Evolutionary conservation across 2,329 filamentous ascomycete genomes (phyloP), one percentile per base, ranked within the genome.

Genomic region (Talaromyces sp.): DNA sequence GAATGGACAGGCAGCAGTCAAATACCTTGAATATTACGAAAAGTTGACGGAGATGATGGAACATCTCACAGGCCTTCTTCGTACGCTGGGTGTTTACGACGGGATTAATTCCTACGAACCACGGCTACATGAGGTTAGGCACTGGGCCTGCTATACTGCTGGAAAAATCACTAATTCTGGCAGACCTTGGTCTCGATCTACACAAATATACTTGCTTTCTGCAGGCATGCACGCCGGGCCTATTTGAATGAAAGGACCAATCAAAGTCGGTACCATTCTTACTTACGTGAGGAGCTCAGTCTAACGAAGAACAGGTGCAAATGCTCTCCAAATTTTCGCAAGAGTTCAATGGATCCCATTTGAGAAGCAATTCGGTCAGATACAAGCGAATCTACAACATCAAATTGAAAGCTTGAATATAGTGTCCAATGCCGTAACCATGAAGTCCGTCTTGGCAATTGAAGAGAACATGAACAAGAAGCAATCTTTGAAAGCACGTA

Each of bases 1-100:
- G 8, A n/a, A 17, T 2, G n/a, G 35, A 41, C 33, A 60, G 59
- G 43, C 51, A 5, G 59, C 59, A 17, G 46, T 60, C 21, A 61
- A 45, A 17, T 59, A 59, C 10, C 21, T 59, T 3, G 53, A 56
- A 36, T 61, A 61, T 36, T 61, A 59, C 22, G 57, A 59, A 11
- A 61, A 59, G 36, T 33, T 61, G 39, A 48, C 46, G 10, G 19
- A 56, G 17, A 61, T 61, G 60, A 41, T 61, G 35, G 60, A 61
- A 25, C 33, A 54, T 9, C 33, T 61, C 15, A 46, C 25, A 13
- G 43, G 25, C 8, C 17, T 45, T n/a, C 28, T 54, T 2, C 28
- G 21, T 33, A 31, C 35, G 3, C 15, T 57, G 9, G 15, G 31
- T 58, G 17, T 53, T 43, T 51, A 53, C 35, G 48, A 36, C 15